Percentiles rank a stretch among this genome's conserved stretches.
phyloP scores from a whole-genome alignment of 192 early-diverging fungal genomes.

The Linnemannia schmuckeri region DNA sequence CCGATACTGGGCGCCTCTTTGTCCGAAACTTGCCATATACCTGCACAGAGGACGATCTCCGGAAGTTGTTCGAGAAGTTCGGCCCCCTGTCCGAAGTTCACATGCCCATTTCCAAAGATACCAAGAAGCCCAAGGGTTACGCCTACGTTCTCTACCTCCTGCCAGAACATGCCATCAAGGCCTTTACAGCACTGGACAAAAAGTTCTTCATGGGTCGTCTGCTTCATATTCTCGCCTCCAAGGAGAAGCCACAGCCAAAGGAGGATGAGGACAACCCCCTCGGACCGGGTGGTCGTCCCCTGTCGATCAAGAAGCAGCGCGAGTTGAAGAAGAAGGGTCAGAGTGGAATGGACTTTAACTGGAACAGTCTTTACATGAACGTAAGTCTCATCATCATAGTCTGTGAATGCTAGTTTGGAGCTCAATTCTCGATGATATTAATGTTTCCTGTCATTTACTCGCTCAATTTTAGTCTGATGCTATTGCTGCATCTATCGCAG shows the following conservation, averaged over 20 bases:
- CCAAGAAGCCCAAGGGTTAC: slow-evolving; percentile 94
- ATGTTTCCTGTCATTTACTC: not conserved
- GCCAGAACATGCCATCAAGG: slow-evolving; percentile 95
- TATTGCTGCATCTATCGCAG: slow-evolving; percentile 95
- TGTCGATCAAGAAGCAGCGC: slow-evolving; percentile 85
- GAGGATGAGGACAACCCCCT: slow-evolving; percentile 65
- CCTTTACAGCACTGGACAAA: slow-evolving; percentile 84
- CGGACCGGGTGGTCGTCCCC: slow-evolving; percentile 65
- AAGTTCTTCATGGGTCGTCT: slow-evolving; percentile 93
- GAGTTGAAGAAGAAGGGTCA: slow-evolving; percentile 84
- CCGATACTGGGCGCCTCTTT: slow-evolving; percentile 95
- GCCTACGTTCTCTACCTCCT: slow-evolving; percentile 91
- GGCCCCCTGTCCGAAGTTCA: slow-evolving; percentile 95
- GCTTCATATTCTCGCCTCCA: slow-evolving; percentile 88
- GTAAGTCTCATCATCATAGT: slow-evolving; percentile 59
- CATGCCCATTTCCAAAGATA: slow-evolving; percentile 93
- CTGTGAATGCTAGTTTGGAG: not conserved
- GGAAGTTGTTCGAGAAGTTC: slow-evolving; percentile 84
- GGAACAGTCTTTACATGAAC: slow-evolving; percentile 98
- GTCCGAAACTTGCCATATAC: slow-evolving; percentile 94
- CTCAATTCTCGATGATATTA: not conserved
- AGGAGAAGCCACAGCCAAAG: slow-evolving; percentile 82
- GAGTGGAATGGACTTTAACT: slow-evolving; percentile 90
- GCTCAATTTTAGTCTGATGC: slow-evolving; percentile 76
- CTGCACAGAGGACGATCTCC: slow-evolving; percentile 90